A percentile compares a stretch with the other conserved stretches of the same genome.
Evolutionary conservation across 73 alveolate species (phyloP).

Genomic region (Paramecium biaurelia): DNA sequence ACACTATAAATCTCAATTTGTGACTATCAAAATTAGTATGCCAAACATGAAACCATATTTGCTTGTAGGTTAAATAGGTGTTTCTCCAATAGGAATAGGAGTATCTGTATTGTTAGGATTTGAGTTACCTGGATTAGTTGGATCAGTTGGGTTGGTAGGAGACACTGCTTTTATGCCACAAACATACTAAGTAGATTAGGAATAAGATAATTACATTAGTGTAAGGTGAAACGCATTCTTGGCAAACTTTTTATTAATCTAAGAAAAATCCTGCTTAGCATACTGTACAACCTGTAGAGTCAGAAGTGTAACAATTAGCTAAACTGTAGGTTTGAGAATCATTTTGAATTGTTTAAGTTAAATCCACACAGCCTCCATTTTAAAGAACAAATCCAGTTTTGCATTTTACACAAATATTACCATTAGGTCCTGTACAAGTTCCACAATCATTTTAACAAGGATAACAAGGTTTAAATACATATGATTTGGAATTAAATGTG

Average conservation of each 20-base stretch:
- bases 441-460: neutral
- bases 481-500: neutral
- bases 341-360: neutral
- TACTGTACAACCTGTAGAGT: neutral
- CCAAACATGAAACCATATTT: neutral
- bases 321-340: neutral
- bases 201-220: neutral
- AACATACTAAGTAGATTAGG: neutral
- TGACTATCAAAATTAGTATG: neutral
- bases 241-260: neutral
- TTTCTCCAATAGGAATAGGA: neutral
- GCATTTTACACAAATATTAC: neutral
- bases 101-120: neutral
- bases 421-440: neutral
- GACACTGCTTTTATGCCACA: neutral
- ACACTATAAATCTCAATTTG: neutral
- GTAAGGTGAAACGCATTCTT: slow-evolving; percentile 10
- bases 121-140: neutral
- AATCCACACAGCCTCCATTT: neutral
- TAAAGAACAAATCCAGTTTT: neutral
- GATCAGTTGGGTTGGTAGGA: neutral
- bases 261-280: neutral
- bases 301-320: neutral
- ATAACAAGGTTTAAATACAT: neutral
- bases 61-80: neutral